Base-by-base conservation (phyloP, 164 flowering plant species). In the Cinnamomum micranthum region DNA sequence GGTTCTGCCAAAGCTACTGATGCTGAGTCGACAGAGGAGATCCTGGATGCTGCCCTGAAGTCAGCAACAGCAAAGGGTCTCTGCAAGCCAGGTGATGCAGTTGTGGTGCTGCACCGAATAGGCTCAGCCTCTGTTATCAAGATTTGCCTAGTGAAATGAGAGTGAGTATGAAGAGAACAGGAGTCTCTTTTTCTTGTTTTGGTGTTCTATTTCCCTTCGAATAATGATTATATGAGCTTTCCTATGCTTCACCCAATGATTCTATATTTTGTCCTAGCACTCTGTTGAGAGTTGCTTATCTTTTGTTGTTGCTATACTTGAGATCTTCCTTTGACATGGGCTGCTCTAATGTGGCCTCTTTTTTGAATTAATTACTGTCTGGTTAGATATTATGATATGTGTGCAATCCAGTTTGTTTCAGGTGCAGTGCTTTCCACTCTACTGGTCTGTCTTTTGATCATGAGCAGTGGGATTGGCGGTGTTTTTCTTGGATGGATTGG, bases 1-100 rank as follows among this genome's bases (percentile, higher is more conserved):
- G 97, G 97, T 20, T 91, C 97, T 31, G 91, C 94, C 15, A 91
- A 88, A 84, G 94, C 94, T 25, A 88, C 97, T 0, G 91, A 91
- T 80, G 84, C 91, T 2, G 97, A 91, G 75, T 90, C 94, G 9
- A 90, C 97, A 1, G 97, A 91, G 78, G 97, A 83, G 71, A 88
- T 89, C 22, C 74, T 91, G 65, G 91, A 86, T 71, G 91, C 91
- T 50, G 93, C 97, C 13, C 81, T 91, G 47, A 85, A 86, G 72
- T 83, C 88, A 0, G 97, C 94, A 6, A 84, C 73, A 0, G 71
- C 72, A 74, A 89, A 55, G 78, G 87, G 90, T 12, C 82, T 85
- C 6, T 82, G 87, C 82, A 80, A 81, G 71, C 76, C 77, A 12
- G 86, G 87, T 19, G 87, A 85, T 77, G 87, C 86, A 7, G 73